Evolutionary conservation across 345 rosid species (phyloP).

Genomic region (Lumnitzera racemosa): DNA sequence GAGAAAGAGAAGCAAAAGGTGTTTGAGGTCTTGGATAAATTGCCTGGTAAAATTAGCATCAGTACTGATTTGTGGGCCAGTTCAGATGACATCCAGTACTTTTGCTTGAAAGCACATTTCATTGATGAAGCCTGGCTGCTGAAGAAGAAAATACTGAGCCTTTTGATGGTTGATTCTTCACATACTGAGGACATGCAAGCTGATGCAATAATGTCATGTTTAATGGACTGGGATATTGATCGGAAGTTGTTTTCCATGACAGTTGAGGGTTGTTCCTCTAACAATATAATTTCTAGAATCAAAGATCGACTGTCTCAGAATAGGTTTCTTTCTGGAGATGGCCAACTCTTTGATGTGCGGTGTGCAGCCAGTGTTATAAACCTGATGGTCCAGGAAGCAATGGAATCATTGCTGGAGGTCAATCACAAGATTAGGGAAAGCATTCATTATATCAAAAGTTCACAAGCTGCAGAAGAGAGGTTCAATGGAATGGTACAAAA

Average conservation of each 20-base stretch:
- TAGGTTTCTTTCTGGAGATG: conserved; percentile 56
- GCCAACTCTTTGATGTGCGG: conserved; percentile 56
- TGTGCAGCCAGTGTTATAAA: conserved; percentile 51
- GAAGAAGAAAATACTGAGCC: conserved; percentile 49
- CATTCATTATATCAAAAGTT: conserved; percentile 38
- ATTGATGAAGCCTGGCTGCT: conserved; percentile 63
- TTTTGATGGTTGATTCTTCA: conserved; percentile 45
- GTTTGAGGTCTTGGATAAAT: conserved; percentile 55
- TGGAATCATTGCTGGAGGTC: conserved; percentile 39
- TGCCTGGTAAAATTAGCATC: conserved; percentile 66
- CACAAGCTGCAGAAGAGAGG: conserved; percentile 28
- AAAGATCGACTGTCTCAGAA: conserved; percentile 66
- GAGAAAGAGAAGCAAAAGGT: conserved; percentile 60
- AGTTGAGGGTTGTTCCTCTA: conserved; percentile 37
- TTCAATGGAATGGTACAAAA: conserved; percentile 34
- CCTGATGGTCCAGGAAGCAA: conserved; percentile 49
- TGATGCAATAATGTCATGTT: conserved; percentile 50
- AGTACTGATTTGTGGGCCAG: conserved; percentile 51
- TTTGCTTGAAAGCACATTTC: conserved; percentile 56
- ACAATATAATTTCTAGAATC: conserved; percentile 39
- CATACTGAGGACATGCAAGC: conserved; percentile 52
- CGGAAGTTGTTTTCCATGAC: conserved; percentile 63
- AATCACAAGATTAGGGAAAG: conserved; percentile 47
- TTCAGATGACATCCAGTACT: conserved; percentile 37
- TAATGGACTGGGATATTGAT: conserved; percentile 88